Evolutionary conservation across 257 asterid species (phyloP).

Genomic region (Rauvolfia tetraphylla): DNA sequence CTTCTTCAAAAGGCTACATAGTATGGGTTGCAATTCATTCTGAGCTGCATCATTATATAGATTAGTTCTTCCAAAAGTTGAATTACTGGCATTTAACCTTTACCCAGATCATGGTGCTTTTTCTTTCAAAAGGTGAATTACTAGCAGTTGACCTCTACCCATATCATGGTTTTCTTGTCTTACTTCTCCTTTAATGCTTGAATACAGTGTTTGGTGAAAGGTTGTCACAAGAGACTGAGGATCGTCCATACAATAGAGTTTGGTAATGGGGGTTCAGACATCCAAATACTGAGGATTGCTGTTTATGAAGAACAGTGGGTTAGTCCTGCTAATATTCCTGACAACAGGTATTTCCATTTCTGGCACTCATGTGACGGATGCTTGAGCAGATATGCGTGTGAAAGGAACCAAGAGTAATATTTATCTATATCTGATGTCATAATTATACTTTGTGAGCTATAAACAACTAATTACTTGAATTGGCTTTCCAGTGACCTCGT

Average conservation of each 20-base stretch:
- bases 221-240: constrained; percentile 94
- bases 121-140: too few species aligned
- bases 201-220: constrained; percentile 86
- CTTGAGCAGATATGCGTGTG: neutral
- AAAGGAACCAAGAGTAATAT: neutral
- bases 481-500: constrained; percentile 52
- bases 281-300: constrained; percentile 92
- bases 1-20: too few species aligned
- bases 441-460: neutral
- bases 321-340: constrained; percentile 73
- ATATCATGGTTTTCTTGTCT: neutral
- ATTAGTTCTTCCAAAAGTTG: too few species aligned
- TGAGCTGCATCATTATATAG: too few species aligned
- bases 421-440: neutral
- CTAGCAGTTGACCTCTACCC: too few species aligned
- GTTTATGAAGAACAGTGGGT: constrained; percentile 96
- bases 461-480: neutral
- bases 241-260: constrained; percentile 94
- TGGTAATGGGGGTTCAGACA: constrained; percentile 84
- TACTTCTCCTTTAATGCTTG: constrained; percentile 15
- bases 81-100: too few species aligned
- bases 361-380: constrained; percentile 6
- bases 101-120: too few species aligned
- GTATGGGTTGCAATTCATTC: too few species aligned
- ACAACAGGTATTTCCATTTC: constrained; percentile 46